Evolutionary conservation across 495 filamentous ascomycete species (phyloP), one percentile per base, ranked within the genome.

Genomic region (Talaromyces proteolyticus): DNA sequence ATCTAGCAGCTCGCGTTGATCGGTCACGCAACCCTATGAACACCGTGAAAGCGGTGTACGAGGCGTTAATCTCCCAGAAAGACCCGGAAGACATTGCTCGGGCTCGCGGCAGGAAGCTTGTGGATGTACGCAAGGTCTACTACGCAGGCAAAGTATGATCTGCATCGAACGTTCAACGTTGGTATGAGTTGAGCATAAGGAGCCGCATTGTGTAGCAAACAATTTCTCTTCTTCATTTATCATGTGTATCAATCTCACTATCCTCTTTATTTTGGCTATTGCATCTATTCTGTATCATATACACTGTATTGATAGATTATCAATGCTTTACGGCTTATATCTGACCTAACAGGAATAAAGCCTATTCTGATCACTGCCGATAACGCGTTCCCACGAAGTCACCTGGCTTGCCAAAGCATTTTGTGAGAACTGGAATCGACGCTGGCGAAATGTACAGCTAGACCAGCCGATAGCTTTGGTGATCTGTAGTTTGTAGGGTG

Each of bases 101-200:
- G 24, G 92, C 85, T 37, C 69, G 89, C 45, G 92, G 93, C 40
- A 90, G 83, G 78, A 98, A 98, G 78, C 67, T 98, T 56, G 90
- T 97, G 16, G 93, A 98, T 75, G 86, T 91, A 42, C 76, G 93
- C 59, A 96, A 91, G 75, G 93, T 97, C 59, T 99, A 99, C 72
- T 97, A 96, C 72, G 89, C 86, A 16, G 91, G 91, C 10, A 78
- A 77, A 63, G 74, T 82, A 58, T 77, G 73, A 49, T 19, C 29
- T 16, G n/a, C 14, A 17, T 16, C 38, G 38, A n/a, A 17, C 18
- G 18, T 41, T 34, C 29, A 34, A 34, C 14, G 29, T 34, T 34
- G 29, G 29, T 34, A 34, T 34, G 29, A 34, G 29, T 10, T 34
- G 29, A 8, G 14, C n/a, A n/a, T n/a, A n/a, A n/a, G n/a, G n/a